These are phyloP conservation scores for Citeromyces hawaiiensis DNA, from an alignment of 1,139 yeast species.

Conservation along the genomic window DNA sequence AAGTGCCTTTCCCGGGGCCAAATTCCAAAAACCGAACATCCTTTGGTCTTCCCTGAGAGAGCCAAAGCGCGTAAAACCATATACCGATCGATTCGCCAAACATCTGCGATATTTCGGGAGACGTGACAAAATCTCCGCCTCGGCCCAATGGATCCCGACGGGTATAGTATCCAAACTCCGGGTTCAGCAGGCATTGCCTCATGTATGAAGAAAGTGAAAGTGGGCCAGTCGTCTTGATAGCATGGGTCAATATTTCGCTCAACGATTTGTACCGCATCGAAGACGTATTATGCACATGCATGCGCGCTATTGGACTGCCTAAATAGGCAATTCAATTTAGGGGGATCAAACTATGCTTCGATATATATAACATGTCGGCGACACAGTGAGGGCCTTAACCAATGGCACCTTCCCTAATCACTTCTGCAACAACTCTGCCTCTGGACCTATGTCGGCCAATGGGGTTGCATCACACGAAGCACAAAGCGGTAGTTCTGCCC, in stretches of 20 bases:
- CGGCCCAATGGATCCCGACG: conserved; percentile 43
- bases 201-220: conserved; percentile 60
- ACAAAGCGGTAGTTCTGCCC: conserved; percentile 29
- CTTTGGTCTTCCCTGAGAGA: conserved; percentile 37
- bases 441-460: background rate
- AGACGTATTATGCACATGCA: background rate
- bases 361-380: background rate
- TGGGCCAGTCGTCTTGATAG: conserved; percentile 67
- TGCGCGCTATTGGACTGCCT: background rate
- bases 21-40: conserved; percentile 56
- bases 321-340: background rate
- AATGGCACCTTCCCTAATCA: background rate
- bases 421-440: background rate
- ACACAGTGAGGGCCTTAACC: background rate
- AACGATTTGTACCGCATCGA: conserved; percentile 11
- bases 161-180: conserved; percentile 69
- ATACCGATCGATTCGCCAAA: conserved; percentile 81
- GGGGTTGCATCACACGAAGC: conserved; percentile 8
- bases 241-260: conserved; percentile 30
- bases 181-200: conserved; percentile 76
- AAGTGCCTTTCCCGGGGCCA: conserved; percentile 82
- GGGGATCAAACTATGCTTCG: background rate
- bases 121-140: conserved; percentile 67
- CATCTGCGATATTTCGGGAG: conserved; percentile 80
- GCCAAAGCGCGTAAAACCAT: conserved; percentile 56